Base-by-base conservation (phyloP, 306 rosid species). In the Astragalus membranaceus region DNA sequence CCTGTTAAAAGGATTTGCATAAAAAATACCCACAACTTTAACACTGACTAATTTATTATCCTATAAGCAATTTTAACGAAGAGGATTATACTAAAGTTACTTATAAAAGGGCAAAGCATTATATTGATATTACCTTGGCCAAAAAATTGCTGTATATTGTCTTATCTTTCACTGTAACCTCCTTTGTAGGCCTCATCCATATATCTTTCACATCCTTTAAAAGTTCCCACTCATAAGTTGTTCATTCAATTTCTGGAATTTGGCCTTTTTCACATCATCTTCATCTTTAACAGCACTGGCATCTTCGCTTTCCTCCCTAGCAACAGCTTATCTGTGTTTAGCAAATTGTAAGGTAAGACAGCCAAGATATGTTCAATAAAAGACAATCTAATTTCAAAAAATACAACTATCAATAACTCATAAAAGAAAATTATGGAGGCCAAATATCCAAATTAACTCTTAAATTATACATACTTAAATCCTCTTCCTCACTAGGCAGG, bases 111-210 rank as follows among this genome's bases (percentile, higher is more conserved):
- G 17, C 58, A 64, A 55, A 43, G 15, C 67, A 30, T 44, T 60
- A 46, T 9, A 53, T 8, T 9, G 72, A 64, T 20, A 61, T 12
- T 73, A 91, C 99, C 99, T 95, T 95, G 33, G 96, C 85, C 64
- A 95, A 89, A 80, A 96, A 79, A 54, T 75, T 91, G 82, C 91
- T 91, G 88, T 91, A 95, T 80, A 91, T 92, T 62, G 70, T 44
- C 73, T 95, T 91, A 84, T 95, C 99, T 78, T 95, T 97, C 0
- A 91, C 99, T 0, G 99, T 89, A 69, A 95, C 99, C 64, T 95
- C 99, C 89, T 95, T 95, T 5, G 99, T 97, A 81, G 43, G 91
- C 43, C 99, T 89, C 82, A 95, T 80, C 99, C 99, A 95, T 71
- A 95, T 89, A 42, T 97, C 99, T 80, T 95, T 95, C 60, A 95